Evolutionary conservation across 1,139 yeast species (phyloP).

Genomic region (Hemisphaericaspora xylanilytica): DNA sequence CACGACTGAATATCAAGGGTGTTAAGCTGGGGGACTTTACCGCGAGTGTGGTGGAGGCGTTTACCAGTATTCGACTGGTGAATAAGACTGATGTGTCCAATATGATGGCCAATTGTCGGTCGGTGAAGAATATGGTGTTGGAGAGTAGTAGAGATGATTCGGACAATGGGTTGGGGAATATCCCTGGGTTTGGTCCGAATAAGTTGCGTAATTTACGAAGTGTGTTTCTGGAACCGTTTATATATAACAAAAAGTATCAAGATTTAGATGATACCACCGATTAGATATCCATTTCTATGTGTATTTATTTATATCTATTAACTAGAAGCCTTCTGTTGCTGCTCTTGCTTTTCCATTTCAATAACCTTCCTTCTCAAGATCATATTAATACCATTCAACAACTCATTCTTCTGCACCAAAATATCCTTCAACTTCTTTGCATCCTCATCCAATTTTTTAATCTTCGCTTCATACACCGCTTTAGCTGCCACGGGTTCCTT

Average conservation of each 20-base stretch:
- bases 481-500: slow-evolving; percentile 68
- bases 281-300: background rate
- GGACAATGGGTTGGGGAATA: slow-evolving; percentile 21
- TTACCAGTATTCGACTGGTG: slow-evolving; percentile 52
- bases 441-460: slow-evolving; percentile 70
- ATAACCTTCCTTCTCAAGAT: slow-evolving; percentile 48
- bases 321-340: slow-evolving; percentile 8
- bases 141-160: slow-evolving; percentile 25
- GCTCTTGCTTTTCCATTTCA: slow-evolving; percentile 40
- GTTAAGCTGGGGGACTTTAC: slow-evolving; percentile 42
- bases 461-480: slow-evolving; percentile 70
- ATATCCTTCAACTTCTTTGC: slow-evolving; percentile 71
- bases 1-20: slow-evolving; percentile 39
- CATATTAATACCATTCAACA: slow-evolving; percentile 51
- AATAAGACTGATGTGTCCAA: slow-evolving; percentile 61
- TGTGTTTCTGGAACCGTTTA: slow-evolving; percentile 54
- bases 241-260: slow-evolving; percentile 36
- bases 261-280: background rate
- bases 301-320: too few relatives aligned
- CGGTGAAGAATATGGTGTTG: slow-evolving; percentile 47
- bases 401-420: slow-evolving; percentile 61
- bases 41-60: slow-evolving; percentile 48
- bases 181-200: slow-evolving; percentile 57
- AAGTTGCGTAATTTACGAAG: slow-evolving; percentile 45
- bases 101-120: slow-evolving; percentile 51